Conservation (phyloP, 805 yeast species). For the Candida railenensis region DNA sequence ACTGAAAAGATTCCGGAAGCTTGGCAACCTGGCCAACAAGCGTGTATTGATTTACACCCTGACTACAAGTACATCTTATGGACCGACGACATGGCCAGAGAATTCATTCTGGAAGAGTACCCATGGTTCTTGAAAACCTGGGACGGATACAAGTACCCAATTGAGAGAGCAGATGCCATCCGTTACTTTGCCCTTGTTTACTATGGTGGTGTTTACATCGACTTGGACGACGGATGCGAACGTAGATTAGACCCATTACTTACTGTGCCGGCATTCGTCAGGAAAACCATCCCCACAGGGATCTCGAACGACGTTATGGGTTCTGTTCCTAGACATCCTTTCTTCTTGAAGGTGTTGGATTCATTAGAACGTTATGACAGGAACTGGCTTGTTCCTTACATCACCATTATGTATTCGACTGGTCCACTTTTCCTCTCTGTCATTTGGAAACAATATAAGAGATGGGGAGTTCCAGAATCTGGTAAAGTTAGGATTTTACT, state of each 20-base stretch:
- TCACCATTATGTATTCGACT: slow-evolving; percentile 90
- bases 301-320: slow-evolving; percentile 94
- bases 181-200: slow-evolving; percentile 81
- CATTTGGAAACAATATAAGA: slow-evolving; percentile 82
- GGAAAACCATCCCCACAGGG: slow-evolving; percentile 89
- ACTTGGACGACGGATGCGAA: slow-evolving; percentile 85
- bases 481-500: slow-evolving; percentile 67
- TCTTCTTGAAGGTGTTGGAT: slow-evolving; percentile 69
- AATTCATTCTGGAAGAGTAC: slow-evolving; percentile 74
- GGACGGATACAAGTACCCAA: slow-evolving; percentile 75
- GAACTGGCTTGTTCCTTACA: slow-evolving; percentile 82
- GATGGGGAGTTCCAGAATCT: slow-evolving; percentile 71
- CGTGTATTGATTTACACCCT: slow-evolving; percentile 76
- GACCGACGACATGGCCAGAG: slow-evolving; percentile 84
- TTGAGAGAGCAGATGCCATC: slow-evolving; percentile 87
- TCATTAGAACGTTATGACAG: slow-evolving; percentile 56
- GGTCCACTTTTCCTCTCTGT: slow-evolving; percentile 88
- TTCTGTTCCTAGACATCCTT: slow-evolving; percentile 81
- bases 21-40: slow-evolving; percentile 78
- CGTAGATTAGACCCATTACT: slow-evolving; percentile 77
- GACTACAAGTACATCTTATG: slow-evolving; percentile 86
- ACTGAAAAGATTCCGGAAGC: slow-evolving; percentile 72
- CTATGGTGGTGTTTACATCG: slow-evolving; percentile 89
- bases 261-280: slow-evolving; percentile 78
- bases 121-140: slow-evolving; percentile 85